Evolutionary conservation across 192 early-diverging fungal genomes (phyloP), one percentile per base, ranked within the genome.

Genomic region (Coemansia asiatica): DNA sequence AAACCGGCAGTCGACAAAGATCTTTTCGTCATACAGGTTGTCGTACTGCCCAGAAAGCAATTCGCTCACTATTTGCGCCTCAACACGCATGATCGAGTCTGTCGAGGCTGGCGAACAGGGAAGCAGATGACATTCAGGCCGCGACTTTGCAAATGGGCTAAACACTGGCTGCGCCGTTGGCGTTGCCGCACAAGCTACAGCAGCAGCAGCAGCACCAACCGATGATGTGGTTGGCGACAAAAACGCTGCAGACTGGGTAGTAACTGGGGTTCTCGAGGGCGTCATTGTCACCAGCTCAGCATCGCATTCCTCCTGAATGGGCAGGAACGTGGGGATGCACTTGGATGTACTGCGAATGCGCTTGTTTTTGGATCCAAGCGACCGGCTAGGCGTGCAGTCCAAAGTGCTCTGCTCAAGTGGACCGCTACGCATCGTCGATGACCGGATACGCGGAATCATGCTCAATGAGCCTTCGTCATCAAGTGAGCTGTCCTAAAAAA

Each of bases 1-100:
- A 66, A 91, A 95, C 15, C 94, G 88, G 66, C 91, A 93, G 72
- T 95, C 94, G 29, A 95, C 83, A 47, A 95, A 72, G 19, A 89
- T 80, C 64, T 81, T 76, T 29, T 88, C 78, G 61, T 91, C 88
- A 69, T 85, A 85, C 35, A 75, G 44, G 46, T 82, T 68, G 36
- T 61, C 68, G 79, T 79, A 91, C 48, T 81, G 61, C 35, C 93
- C 92, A 10, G 86, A 65, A 5, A 95, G 76, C n/a, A 95, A 82
- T 28, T 85, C 72, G 18, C 76, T 80, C 29, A 83, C 83, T 13
- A 88, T 91, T 31, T 84, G 66, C 10, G 79, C 77, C 18, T 84
- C 79, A 28, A 91, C 74, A 10, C 90, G 83, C 73, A 81, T 85
- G 25, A 90, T 87, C 19, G 85, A 78, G 69, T 91, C 90, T 0